Conservation (phyloP, 257 asterid species). For the Thymus quinquecostatus region DNA sequence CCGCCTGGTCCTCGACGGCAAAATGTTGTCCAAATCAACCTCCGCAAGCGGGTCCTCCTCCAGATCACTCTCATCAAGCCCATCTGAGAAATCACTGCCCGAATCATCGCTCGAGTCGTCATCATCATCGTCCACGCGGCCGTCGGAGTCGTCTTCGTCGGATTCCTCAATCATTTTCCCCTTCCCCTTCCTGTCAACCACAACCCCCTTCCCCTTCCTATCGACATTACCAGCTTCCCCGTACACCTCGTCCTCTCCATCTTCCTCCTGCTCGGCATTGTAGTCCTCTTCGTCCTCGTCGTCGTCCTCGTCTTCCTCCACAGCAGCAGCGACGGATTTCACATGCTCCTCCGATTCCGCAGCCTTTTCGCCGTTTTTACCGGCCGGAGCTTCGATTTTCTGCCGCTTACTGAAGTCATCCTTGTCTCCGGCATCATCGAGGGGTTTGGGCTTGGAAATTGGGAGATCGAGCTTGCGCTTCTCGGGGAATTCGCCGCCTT, state of each 20-base stretch:
- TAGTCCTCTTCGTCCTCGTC: conserved; percentile 46
- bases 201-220: conserved; percentile 46
- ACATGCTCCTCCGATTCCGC: conserved; percentile 22
- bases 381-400: conserved; percentile 37
- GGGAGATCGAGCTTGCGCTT: conserved; percentile 43
- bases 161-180: conserved; percentile 46
- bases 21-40: conserved; percentile 60
- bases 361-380: conserved; percentile 28
- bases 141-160: conserved; percentile 42
- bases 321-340: conserved; percentile 16
- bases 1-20: conserved; percentile 62
- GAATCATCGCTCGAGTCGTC: conserved; percentile 53
- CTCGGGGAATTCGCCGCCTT: conserved; percentile 37
- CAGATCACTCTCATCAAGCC: conserved; percentile 44
- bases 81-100: conserved; percentile 43
- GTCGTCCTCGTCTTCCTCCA: conserved; percentile 36
- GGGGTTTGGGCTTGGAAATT: conserved; percentile 3
- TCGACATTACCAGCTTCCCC: conserved; percentile 38
- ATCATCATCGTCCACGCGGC: conserved; percentile 27
- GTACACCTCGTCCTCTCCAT: conserved; percentile 28
- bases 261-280: conserved; percentile 40
- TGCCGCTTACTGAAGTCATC: conserved; percentile 42
- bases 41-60: conserved; percentile 61
- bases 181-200: conserved; percentile 45
- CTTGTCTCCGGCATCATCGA: conserved; percentile 24